These are phyloP conservation scores for Fusarium pseudonygamai DNA, from an alignment of 2,329 filamentous ascomycete genomes.

Conservation along the genomic window DNA sequence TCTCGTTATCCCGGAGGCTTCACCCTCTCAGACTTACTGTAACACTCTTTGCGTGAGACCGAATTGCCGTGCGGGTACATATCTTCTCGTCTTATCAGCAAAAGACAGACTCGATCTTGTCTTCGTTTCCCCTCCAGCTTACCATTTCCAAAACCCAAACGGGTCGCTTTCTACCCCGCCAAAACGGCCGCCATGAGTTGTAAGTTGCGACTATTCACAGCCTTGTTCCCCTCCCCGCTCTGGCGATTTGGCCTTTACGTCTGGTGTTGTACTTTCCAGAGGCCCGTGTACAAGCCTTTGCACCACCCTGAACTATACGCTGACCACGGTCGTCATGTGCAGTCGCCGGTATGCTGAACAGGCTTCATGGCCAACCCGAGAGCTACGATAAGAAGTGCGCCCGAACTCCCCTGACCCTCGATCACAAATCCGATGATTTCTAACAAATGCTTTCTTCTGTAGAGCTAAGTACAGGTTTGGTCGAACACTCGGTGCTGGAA, in stretches of 20 bases:
- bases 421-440: conserved; percentile 36
- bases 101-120: conserved; percentile 1
- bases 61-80: conserved; percentile 11
- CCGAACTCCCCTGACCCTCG: conserved; percentile 36
- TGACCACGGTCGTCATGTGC: conserved; percentile 35
- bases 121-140: conserved; percentile 13
- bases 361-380: conserved; percentile 94
- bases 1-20: conserved; percentile 23
- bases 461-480: conserved; percentile 92
- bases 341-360: conserved; percentile 93
- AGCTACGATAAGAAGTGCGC: conserved; percentile 97
- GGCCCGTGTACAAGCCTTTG: background rate
- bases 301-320: conserved; percentile 20
- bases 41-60: conserved; percentile 13
- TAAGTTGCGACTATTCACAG: conserved; percentile 44
- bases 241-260: conserved; percentile 14
- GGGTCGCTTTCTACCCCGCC: conserved; percentile 40
- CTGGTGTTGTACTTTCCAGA: background rate
- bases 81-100: background rate
- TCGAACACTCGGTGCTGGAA: conserved; percentile 92
- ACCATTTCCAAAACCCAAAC: conserved; percentile 18
- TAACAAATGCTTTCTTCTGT: conserved; percentile 34
- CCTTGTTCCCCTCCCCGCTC: conserved; percentile 38
- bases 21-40: background rate
- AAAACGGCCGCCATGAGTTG: conserved; percentile 45